Conservation (phyloP, 148 eudicot genomes). For the Heliamphora exappendiculata region DNA sequence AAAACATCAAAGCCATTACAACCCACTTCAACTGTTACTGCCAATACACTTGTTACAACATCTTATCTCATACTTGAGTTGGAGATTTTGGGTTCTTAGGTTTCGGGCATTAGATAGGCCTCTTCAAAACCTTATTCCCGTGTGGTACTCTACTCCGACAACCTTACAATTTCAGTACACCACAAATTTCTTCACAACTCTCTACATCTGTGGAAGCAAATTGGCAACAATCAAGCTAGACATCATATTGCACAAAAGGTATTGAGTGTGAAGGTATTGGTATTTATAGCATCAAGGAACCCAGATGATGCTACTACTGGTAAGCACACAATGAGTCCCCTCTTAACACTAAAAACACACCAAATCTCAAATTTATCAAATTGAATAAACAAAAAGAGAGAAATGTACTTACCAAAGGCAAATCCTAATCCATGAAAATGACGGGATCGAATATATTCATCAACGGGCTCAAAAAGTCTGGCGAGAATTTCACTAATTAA, state of each 20-base stretch:
- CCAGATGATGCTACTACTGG: neutral
- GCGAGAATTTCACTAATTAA: too few species aligned
- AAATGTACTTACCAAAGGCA: slow-evolving; percentile 29
- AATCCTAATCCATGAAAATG: slow-evolving; percentile 51
- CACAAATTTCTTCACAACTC: neutral
- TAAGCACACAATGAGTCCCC: neutral
- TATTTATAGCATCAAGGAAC: neutral
- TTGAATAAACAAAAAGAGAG: neutral
- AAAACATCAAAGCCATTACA: too few species aligned
- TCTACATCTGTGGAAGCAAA: slow-evolving; percentile 4
- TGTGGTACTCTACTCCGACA: neutral
- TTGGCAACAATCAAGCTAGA: neutral
- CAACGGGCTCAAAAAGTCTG: too few species aligned
- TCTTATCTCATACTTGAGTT: slow-evolving; percentile 1
- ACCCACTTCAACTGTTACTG: slow-evolving; percentile 1
- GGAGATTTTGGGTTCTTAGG: slow-evolving; percentile 11
- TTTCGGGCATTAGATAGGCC: slow-evolving; percentile 9
- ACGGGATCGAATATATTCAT: slow-evolving; percentile 54
- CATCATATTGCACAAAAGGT: neutral
- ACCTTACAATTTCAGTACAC: neutral
- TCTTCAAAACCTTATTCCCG: slow-evolving; percentile 11
- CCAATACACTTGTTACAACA: slow-evolving; percentile 5
- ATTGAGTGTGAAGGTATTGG: neutral
- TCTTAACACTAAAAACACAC: neutral
- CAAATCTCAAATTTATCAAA: slow-evolving; percentile 2